A percentile compares a stretch with the other conserved stretches of the same genome.
phyloP scores from a whole-genome alignment of 179 eudicot genomes.

The Sideroxylon spinosum region DNA sequence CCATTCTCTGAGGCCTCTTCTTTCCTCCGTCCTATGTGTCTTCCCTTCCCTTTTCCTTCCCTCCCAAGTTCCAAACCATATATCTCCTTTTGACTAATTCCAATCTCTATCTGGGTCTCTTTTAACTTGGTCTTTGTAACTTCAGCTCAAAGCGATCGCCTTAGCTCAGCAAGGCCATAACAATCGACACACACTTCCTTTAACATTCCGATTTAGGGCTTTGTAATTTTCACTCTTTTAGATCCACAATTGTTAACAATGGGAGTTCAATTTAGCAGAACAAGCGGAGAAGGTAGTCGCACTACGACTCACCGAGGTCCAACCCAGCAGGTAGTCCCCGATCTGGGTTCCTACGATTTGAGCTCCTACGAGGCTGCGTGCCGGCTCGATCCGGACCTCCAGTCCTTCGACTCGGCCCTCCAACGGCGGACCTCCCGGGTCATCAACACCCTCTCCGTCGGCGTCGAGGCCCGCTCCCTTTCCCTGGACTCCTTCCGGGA shows the following conservation, averaged over 20 bases:
- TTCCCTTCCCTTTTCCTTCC: no score
- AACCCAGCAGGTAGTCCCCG: neutral
- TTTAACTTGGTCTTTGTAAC: no score
- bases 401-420: slow-evolving; percentile 24
- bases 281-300: neutral
- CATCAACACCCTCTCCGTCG: slow-evolving; percentile 22
- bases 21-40: no score
- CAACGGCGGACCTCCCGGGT: slow-evolving; percentile 22
- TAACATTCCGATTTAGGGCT: no score
- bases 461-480: slow-evolving; percentile 16
- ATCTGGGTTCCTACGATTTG: slow-evolving; percentile 16
- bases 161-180: no score
- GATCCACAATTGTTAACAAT: neutral
- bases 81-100: no score
- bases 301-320: neutral
- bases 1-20: no score
- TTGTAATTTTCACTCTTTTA: no score
- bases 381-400: slow-evolving; percentile 24
- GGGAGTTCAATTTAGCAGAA: slow-evolving; percentile 23
- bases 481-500: slow-evolving; percentile 26
- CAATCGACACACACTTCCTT: no score
- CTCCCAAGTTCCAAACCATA: no score
- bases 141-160: no score
- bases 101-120: no score
- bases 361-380: slow-evolving; percentile 23